Evolutionary conservation across 805 yeast genomes (phyloP).

Genomic region (Torulaspora delbrueckii): DNA sequence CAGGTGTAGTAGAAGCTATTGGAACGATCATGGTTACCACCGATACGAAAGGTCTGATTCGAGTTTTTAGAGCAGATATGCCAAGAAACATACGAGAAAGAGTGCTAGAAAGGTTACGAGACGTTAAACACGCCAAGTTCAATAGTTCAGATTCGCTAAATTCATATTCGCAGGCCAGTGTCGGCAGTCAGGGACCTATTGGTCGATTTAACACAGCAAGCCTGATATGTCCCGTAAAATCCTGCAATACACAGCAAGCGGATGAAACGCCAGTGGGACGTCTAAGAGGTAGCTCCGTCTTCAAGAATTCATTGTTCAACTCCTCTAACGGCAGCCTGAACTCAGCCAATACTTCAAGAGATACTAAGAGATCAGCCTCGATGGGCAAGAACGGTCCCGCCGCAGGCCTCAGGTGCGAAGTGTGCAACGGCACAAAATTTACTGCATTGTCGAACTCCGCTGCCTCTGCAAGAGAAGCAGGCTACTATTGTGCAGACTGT

Average conservation of each 20-base stretch:
- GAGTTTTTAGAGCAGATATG: slow-evolving; percentile 77
- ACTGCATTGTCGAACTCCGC: slow-evolving; percentile 9
- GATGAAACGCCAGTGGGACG: slow-evolving; percentile 1
- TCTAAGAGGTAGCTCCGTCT: slow-evolving; percentile 17
- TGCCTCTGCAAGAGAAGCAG: slow-evolving; percentile 11
- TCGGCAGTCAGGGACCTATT: not conserved
- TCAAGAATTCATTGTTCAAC: slow-evolving; percentile 15
- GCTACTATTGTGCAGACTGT: slow-evolving; percentile 28
- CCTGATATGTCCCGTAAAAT: not conserved
- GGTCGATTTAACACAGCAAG: not conserved
- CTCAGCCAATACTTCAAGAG: slow-evolving; percentile 11
- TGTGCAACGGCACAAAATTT: slow-evolving; percentile 29
- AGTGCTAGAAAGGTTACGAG: slow-evolving; percentile 25
- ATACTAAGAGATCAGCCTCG: slow-evolving; percentile 8
- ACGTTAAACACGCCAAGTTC: slow-evolving; percentile 1
- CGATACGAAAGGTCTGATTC: slow-evolving; percentile 65
- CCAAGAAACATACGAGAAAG: slow-evolving; percentile 46
- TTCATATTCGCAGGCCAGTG: not conserved
- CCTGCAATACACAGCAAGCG: not conserved
- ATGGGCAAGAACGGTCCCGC: slow-evolving; percentile 2
- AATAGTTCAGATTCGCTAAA: slow-evolving; percentile 9
- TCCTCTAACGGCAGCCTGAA: slow-evolving; percentile 17
- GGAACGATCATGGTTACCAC: slow-evolving; percentile 64
- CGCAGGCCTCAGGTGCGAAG: slow-evolving; percentile 21
- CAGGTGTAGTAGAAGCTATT: slow-evolving; percentile 32